Conservation (phyloP, 345 rosid species). For the Eutrema japonicum region DNA sequence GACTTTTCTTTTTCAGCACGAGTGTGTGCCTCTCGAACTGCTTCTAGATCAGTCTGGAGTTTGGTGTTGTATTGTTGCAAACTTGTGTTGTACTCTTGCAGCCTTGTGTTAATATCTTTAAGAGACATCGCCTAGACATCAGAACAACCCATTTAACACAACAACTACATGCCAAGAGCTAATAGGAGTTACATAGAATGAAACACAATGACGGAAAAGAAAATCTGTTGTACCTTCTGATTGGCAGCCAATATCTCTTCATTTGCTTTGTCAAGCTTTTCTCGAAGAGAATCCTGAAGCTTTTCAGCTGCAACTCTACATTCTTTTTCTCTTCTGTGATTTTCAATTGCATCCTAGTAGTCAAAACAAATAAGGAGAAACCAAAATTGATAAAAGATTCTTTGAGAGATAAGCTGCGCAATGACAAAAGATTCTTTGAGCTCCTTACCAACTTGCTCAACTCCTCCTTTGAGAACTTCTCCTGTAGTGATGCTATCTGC, state of each 20-base stretch:
- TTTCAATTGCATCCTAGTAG: conserved; percentile 67
- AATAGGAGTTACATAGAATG: neutral
- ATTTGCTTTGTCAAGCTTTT: conserved; percentile 66
- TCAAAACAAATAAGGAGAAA: conserved; percentile 17
- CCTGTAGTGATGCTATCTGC: conserved; percentile 54
- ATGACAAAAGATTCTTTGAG: neutral
- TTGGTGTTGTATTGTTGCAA: conserved; percentile 83
- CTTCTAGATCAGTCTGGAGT: conserved; percentile 68
- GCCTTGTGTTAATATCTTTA: conserved; percentile 73
- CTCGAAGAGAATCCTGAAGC: conserved; percentile 60
- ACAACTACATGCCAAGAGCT: conserved; percentile 4
- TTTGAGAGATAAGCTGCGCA: neutral
- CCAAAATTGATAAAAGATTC: conserved; percentile 3
- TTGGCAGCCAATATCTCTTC: conserved; percentile 69
- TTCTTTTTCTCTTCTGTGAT: conserved; percentile 64
- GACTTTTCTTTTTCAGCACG: conserved; percentile 81
- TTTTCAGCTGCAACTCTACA: conserved; percentile 67
- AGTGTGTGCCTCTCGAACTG: conserved; percentile 58
- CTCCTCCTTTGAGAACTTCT: conserved; percentile 64
- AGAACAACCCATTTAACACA: conserved; percentile 5
- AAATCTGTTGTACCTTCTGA: conserved; percentile 57
- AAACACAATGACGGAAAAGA: neutral
- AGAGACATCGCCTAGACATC: conserved; percentile 60
- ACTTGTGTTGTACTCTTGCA: conserved; percentile 82
- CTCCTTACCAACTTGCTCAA: conserved; percentile 66